Evolutionary conservation across 345 rosid genomes (phyloP), one percentile per base, ranked within the genome.

Genomic region (Chamaenerion angustifolium): DNA sequence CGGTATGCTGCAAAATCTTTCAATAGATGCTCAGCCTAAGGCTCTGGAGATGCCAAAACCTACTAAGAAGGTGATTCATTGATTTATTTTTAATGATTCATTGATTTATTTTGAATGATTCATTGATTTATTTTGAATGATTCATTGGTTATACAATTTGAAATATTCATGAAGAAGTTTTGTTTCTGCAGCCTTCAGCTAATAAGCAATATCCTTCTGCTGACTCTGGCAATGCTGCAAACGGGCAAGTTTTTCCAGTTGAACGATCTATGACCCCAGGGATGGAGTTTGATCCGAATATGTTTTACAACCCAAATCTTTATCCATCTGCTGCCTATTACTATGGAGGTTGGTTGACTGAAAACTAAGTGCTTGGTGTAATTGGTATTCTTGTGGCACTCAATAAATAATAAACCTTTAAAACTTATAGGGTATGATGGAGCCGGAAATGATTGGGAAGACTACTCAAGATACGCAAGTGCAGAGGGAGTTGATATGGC

Each of bases 401-500:
- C n/a, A n/a, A n/a, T n/a, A n/a, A 35, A 25, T 43, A 35, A 18
- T 51, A 4, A 12, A 12, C 53, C 40, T 11, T 43, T 11, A 4
- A 15, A 48, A 14, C n/a, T 57, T 8, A 46, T 15, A 77, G 87
- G 82, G 23, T 80, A 62, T 43, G 74, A 79, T 54, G 94, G 79
- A 17, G 63, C 57, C 61, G 76, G 72, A 13, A 68, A 43, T n/a
- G 88, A 81, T 13, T 88, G 92, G 94, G 82, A 69, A 47, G 94
- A 88, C 13, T 88, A 73, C 52, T 11, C 76, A 12, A 75, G 80
- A 61, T 82, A 72, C 51, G 27, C 58, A 0, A 76, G 64, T 58
- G 56, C 78, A 10, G 94, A 88, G 45, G 95, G 84, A 58, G 77
- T 78, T 58, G 96, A 88, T 48, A 66, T 78, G 74, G 56, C 71